Percentiles rank a stretch among this genome's conserved stretches.
phyloP scores from a whole-genome alignment of 1,139 yeast species.

The Nakaseomyces delphensis region DNA sequence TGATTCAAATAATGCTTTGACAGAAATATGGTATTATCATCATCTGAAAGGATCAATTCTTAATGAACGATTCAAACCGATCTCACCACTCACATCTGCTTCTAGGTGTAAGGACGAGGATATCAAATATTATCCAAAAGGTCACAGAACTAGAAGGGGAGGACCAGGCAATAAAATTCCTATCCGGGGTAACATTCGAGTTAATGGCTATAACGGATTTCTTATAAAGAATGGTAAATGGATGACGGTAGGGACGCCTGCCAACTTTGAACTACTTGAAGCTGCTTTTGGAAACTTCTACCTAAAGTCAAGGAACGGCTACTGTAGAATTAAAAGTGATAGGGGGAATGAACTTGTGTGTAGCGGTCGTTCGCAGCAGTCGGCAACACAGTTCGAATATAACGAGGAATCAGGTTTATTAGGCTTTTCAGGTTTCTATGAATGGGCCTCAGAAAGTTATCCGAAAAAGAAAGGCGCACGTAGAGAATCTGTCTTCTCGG shows the following conservation, averaged over 20 bases:
- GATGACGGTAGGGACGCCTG: constrained; percentile 81
- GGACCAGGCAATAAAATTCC: constrained; percentile 20
- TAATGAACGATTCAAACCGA: constrained; percentile 54
- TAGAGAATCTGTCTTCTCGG: constrained; percentile 42
- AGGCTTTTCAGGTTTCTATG: constrained; percentile 53
- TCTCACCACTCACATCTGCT: constrained; percentile 43
- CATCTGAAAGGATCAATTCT: constrained; percentile 65
- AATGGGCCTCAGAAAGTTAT: constrained; percentile 54
- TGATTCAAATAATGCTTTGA: constrained; percentile 55
- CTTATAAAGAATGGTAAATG: constrained; percentile 78
- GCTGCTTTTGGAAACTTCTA: constrained; percentile 67
- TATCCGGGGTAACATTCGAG: constrained; percentile 42
- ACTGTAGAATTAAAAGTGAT: constrained; percentile 48
- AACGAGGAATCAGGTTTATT: constrained; percentile 41
- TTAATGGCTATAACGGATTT: constrained; percentile 55
- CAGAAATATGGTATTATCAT: constrained; percentile 89
- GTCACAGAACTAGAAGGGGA: constrained; percentile 32
- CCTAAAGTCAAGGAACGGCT: constrained; percentile 59
- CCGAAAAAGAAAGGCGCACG: constrained; percentile 39
- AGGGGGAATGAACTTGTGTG: constrained; percentile 32
- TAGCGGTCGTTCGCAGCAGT: constrained; percentile 29
- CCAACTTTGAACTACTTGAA: constrained; percentile 50
- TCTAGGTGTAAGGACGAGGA: constrained; percentile 65
- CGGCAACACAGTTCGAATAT: constrained; percentile 47
- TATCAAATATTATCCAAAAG: constrained; percentile 70